Percentiles rank a stretch among this genome's conserved stretches.
Evolutionary conservation across 2,329 filamentous ascomycete genomes (phyloP).

Genomic region (Ophiostoma novo-ulmi): DNA sequence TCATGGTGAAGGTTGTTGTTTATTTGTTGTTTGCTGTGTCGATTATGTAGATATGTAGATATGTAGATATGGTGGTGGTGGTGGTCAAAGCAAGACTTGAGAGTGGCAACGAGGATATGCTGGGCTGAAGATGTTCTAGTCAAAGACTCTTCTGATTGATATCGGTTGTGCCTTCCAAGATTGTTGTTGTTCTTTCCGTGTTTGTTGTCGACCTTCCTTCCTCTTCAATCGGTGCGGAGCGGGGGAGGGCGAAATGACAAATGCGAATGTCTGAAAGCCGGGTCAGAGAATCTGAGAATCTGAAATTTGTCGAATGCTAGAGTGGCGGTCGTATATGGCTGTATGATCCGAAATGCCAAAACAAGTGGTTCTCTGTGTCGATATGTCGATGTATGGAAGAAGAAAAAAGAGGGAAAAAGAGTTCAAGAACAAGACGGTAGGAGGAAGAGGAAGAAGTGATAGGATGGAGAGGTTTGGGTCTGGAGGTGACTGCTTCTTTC

Average conservation of each 20-base stretch:
- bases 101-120: neutral
- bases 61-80: neutral
- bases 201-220: neutral
- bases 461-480: constrained; percentile 4
- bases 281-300: neutral
- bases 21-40: neutral
- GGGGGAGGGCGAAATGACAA: constrained; percentile 10
- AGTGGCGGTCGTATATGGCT: neutral
- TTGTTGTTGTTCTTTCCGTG: neutral
- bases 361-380: neutral
- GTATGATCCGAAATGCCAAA: constrained; percentile 4
- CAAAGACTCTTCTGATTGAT: neutral
- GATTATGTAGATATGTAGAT: neutral
- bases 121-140: neutral
- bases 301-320: neutral
- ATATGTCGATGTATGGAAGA: neutral
- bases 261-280: neutral
- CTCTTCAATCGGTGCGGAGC: neutral
- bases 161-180: neutral
- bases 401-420: neutral
- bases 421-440: neutral
- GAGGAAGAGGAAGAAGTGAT: constrained; percentile 8
- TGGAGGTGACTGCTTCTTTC: constrained; percentile 13
- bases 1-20: constrained; percentile 47
- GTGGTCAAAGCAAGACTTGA: neutral